Base-by-base conservation (phyloP, 116 monocot genomes). In the Posidonia oceanica region DNA sequence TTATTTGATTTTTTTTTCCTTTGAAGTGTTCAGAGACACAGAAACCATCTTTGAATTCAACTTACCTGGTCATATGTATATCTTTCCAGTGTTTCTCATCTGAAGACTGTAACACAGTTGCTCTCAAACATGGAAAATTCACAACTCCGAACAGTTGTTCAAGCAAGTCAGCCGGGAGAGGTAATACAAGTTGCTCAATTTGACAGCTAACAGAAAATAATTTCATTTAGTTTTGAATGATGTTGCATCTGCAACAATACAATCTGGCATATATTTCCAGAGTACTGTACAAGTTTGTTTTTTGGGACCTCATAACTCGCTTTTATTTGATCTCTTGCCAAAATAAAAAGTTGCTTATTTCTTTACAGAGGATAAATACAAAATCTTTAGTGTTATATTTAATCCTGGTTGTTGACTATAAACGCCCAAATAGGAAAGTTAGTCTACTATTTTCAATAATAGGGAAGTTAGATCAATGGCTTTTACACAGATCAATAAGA, bases 61-160 rank as follows among this genome's bases (percentile, higher is more conserved):
- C 48, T 63, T 63, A 15, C 36, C 12, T 36, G 3, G 23, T 36
- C 36, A 36, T 36, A n/a, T 17, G 20, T n/a, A 6, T 15, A 65
- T 14, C 52, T 29, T 53, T 68, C 29, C 54, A 71, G 71, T 61
- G 44, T 71, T 60, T 60, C 71, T 14, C 40, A 61, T 41, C 22
- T 71, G 44, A 71, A 71, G 21, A 71, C 71, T 60, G 71, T 71
- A 71, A 44, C 61, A 11, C 61, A 71, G 61, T 71, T 71, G 61
- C 61, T 71, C 42, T 71, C 71, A n/a, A 61, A 71, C 71, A 71
- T 71, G 71, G 61, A 71, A 71, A 71, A 61, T 51, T 71, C 71
- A 4, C 71, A 71, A 15, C 71, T 71, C 14, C 41, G 22, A 17
- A 48, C 21, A 12, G 29, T 60, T 53, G 23, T 54, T 54, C 39